Percentiles rank a stretch among this genome's conserved stretches.
Evolutionary conservation across 2,329 filamentous ascomycete species (phyloP).

Genomic region (Scedosporium dehoogii): DNA sequence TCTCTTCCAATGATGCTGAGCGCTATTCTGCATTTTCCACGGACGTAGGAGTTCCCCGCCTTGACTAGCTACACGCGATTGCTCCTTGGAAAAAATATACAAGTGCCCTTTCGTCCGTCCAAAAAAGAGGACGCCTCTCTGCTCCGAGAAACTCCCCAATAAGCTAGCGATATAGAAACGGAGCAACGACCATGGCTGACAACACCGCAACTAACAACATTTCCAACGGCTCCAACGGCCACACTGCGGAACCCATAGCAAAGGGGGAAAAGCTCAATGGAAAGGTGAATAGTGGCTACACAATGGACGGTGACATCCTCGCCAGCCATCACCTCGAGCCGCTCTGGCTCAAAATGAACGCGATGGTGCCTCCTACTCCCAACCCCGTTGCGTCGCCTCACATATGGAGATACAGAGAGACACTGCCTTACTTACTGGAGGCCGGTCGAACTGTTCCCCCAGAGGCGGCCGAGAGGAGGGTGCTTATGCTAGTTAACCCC

Average conservation of each 20-base stretch:
- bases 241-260: not conserved
- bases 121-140: not conserved
- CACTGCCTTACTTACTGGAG: conserved; percentile 22
- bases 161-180: not conserved
- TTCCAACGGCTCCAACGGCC: not conserved
- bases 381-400: conserved; percentile 30
- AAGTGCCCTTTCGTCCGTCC: not conserved
- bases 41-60: not conserved
- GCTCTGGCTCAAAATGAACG: conserved; percentile 37
- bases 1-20: not conserved
- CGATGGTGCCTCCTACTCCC: conserved; percentile 34
- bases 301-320: conserved; percentile 21
- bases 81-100: not conserved
- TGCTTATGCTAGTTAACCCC: conserved; percentile 32
- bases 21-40: not conserved
- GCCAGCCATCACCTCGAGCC: conserved; percentile 25
- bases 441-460: conserved; percentile 26
- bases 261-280: not conserved
- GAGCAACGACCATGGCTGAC: not conserved
- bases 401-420: conserved; percentile 27
- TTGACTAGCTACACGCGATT: not conserved
- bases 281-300: not conserved
- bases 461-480: conserved; percentile 29
- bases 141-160: too few species aligned
- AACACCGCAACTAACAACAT: not conserved